These are phyloP conservation scores for Heliocybe sulcata DNA, from an alignment of 1,284 basidiomycete species.

Conservation along the genomic window DNA sequence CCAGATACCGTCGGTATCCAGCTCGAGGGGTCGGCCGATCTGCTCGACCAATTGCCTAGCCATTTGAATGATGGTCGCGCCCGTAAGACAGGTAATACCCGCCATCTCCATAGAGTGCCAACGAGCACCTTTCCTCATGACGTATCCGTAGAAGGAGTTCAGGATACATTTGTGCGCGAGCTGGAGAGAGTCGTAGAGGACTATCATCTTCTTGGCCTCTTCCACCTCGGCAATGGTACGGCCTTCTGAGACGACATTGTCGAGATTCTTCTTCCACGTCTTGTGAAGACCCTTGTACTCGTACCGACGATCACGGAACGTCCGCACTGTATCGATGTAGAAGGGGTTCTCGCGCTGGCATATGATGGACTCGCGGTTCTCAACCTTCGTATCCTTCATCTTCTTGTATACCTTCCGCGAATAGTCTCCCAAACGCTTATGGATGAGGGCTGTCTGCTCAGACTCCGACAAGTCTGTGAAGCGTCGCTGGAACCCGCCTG, in stretches of 20 bases:
- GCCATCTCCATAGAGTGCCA: constrained; percentile 99
- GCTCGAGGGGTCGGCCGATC: constrained; percentile 93
- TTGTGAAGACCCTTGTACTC: constrained; percentile 99
- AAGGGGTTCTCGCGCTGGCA: constrained; percentile 99
- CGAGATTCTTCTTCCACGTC: constrained; percentile 99
- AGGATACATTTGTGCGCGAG: constrained; percentile 99
- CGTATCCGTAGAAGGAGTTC: constrained; percentile 99
- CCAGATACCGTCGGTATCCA: constrained; percentile 99
- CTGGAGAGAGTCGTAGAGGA: constrained; percentile 99
- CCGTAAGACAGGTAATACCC: constrained; percentile 97
- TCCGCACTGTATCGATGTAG: constrained; percentile 97
- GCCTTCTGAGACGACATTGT: constrained; percentile 61
- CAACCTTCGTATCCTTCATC: constrained; percentile 97
- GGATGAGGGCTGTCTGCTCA: constrained; percentile 89
- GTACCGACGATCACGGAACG: constrained; percentile 96
- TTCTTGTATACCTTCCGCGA: constrained; percentile 98
- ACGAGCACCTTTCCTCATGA: constrained; percentile 98
- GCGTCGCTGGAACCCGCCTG: constrained; percentile 68
- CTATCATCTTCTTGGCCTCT: constrained; percentile 99
- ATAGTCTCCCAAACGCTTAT: constrained; percentile 98
- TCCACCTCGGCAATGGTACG: constrained; percentile 81
- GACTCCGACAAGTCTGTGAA: constrained; percentile 83
- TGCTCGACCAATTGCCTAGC: constrained; percentile 97
- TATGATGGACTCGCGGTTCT: constrained; percentile 91
- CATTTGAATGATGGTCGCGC: constrained; percentile 99